These are phyloP conservation scores for Phyllachora maydis DNA, from an alignment of 2,329 filamentous ascomycete species.

Conservation along the genomic window DNA sequence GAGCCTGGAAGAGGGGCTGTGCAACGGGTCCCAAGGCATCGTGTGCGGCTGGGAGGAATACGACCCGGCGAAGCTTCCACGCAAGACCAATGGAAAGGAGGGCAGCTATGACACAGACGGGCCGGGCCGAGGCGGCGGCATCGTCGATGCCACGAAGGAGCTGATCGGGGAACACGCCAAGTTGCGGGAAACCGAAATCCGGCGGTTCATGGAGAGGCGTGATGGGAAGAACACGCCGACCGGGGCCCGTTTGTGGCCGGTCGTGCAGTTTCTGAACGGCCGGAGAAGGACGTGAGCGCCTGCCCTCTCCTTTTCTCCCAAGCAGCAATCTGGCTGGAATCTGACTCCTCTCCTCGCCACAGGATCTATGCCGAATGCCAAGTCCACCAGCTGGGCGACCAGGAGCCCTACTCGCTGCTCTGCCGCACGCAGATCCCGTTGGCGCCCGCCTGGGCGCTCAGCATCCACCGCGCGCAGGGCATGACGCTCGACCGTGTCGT, in stretches of 20 bases:
- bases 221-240: slow-evolving; percentile 9
- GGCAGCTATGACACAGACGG: not conserved
- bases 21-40: slow-evolving; percentile 25
- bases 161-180: slow-evolving; percentile 16
- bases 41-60: slow-evolving; percentile 19
- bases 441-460: slow-evolving; percentile 38
- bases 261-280: slow-evolving; percentile 31
- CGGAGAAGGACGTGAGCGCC: slow-evolving; percentile 10
- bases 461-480: slow-evolving; percentile 40
- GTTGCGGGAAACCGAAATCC: slow-evolving; percentile 15
- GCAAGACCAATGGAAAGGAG: slow-evolving; percentile 4
- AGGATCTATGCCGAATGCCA: slow-evolving; percentile 29
- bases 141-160: slow-evolving; percentile 3
- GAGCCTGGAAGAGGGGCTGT: slow-evolving; percentile 16
- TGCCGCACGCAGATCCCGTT: slow-evolving; percentile 41
- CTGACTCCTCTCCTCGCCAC: no score
- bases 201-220: slow-evolving; percentile 14
- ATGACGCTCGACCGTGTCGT: slow-evolving; percentile 38
- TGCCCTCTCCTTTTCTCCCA: no score
- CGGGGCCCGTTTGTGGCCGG: slow-evolving; percentile 16
- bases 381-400: slow-evolving; percentile 21
- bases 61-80: slow-evolving; percentile 10
- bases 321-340: no score
- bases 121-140: slow-evolving; percentile 1
- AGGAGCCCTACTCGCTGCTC: slow-evolving; percentile 22